Conservation (phyloP, 371 early-diverging fungal genomes). For the Apophysomyces trapeziformis region DNA sequence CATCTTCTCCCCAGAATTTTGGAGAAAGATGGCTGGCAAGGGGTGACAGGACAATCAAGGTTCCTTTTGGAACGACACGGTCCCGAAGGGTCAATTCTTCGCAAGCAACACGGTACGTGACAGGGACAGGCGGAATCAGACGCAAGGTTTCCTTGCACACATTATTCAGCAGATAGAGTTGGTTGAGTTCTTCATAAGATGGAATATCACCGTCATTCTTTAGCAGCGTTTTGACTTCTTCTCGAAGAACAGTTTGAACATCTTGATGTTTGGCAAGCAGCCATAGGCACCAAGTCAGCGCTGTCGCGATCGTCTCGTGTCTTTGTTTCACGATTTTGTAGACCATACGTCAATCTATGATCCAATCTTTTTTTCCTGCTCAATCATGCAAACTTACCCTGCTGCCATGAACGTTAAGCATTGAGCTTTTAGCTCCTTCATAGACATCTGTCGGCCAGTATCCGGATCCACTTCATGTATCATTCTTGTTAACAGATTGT, state of each 20-base stretch:
- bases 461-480: conserved; percentile 32
- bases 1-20: conserved; percentile 71
- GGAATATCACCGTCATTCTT: conserved; percentile 22
- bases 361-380: not conserved
- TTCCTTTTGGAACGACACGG: conserved; percentile 60
- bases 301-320: conserved; percentile 58
- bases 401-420: conserved; percentile 46
- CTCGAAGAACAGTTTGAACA: conserved; percentile 46
- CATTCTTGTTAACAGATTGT: conserved; percentile 34
- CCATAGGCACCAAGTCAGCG: conserved; percentile 58
- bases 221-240: conserved; percentile 37
- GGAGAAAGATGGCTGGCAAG: conserved; percentile 49
- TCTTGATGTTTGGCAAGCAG: conserved; percentile 46
- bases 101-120: conserved; percentile 45
- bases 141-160: conserved; percentile 50
- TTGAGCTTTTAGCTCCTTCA: conserved; percentile 34
- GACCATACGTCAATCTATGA: not conserved
- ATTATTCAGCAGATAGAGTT: conserved; percentile 37
- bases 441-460: conserved; percentile 30
- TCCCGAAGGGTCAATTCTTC: conserved; percentile 41
- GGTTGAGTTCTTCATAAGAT: conserved; percentile 37
- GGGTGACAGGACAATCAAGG: conserved; percentile 43
- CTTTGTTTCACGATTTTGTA: conserved; percentile 12
- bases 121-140: conserved; percentile 54
- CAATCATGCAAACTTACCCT: conserved; percentile 14